Evolutionary conservation across 1,284 basidiomycete genomes (phyloP), one percentile per base, ranked within the genome.

Genomic region (Austroboletus novae-zelandiae): DNA sequence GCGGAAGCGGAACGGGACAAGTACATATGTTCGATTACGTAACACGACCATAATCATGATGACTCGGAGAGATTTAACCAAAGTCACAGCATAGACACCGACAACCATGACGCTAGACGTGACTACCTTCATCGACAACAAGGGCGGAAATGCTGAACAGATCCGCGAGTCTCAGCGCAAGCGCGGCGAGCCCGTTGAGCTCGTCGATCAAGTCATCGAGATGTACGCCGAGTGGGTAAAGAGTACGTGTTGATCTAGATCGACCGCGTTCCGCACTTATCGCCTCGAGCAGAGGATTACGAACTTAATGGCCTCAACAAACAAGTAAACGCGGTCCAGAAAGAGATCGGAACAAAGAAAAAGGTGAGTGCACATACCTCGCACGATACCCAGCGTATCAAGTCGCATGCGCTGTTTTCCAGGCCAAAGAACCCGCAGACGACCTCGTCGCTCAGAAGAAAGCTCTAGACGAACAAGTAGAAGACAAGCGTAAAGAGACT

Each of bases 191-290:
- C 79, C 89, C 23, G 90, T 91, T 43, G 93, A 95, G 71, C 71
- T 98, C 58, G 94, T 98, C 13, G 94, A 98, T 71, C 90, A 98
- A 70, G 84, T 98, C 53, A 86, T 98, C 57, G 81, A 83, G 61
- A 86, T 97, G 81, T 98, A 98, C 71, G 77, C 85, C 45, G 85
- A 93, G 61, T 97, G 94, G 94, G 89, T 91, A 37, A 90, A 89
- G 70, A 84, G 94, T 95, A 66, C 65, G 89, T 61, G 4, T 25
- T 13, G 20, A 27, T n/a, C 14, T 37, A 10, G n/a, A 51, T 50
- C 42, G 13, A n/a, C 15, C 40, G 1, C 36, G 14, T 25, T 36
- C 29, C 25, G 17, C 51, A 42, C 52, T 61, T 34, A 56, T 43
- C 35, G 5, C n/a, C 11, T 2, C 30, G 36, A 48, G 0, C 30